These are phyloP conservation scores for Cucurbita argyrosperma DNA, from an alignment of 306 rosid species.

Conservation along the genomic window DNA sequence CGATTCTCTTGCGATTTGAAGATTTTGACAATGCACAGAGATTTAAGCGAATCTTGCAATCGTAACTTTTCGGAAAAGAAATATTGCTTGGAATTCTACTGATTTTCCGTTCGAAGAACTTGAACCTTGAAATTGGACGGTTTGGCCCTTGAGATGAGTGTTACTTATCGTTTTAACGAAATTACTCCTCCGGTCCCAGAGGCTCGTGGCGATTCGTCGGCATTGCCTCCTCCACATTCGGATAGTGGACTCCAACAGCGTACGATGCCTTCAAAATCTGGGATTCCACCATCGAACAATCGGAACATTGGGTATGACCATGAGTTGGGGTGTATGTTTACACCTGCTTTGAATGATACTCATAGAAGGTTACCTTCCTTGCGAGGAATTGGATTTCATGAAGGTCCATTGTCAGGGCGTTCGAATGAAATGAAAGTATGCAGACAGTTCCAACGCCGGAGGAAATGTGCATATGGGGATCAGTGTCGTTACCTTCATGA, in stretches of 20 bases:
- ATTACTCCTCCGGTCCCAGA: background rate
- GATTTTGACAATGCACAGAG: background rate
- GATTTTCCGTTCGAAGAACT: background rate
- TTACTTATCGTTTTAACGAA: background rate
- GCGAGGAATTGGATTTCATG: background rate
- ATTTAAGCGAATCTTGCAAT: background rate
- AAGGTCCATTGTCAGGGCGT: background rate
- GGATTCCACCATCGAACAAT: background rate
- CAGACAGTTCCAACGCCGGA: slow-evolving; percentile 15
- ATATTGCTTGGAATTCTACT: background rate
- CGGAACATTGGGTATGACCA: background rate
- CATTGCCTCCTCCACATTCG: background rate
- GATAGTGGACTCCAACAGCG: background rate
- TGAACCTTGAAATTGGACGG: background rate
- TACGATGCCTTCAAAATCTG: background rate
- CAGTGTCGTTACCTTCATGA: slow-evolving; percentile 32
- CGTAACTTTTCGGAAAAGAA: background rate
- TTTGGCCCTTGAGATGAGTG: background rate
- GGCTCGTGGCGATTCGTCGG: background rate
- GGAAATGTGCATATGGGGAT: slow-evolving; percentile 18
- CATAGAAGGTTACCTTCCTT: background rate
- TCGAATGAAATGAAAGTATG: slow-evolving; percentile 8
- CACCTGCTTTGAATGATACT: background rate
- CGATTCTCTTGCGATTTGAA: background rate
- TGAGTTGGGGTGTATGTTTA: background rate